Base-by-base conservation (phyloP, 345 rosid genomes). In the Salix brachista region DNA sequence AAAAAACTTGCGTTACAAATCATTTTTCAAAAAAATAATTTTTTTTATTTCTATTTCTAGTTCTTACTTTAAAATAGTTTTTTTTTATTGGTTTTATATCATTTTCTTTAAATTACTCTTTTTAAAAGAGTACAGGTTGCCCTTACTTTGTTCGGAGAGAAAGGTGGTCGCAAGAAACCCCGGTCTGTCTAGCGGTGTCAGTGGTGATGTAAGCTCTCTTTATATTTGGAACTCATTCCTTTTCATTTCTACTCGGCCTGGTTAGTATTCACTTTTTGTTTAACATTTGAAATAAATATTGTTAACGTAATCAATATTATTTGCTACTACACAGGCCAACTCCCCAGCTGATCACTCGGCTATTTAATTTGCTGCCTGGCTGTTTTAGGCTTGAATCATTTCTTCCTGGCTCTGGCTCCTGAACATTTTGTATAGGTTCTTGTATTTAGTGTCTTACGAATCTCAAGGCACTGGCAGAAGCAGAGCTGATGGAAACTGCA, bases 91-190 rank as follows among this genome's bases (percentile, higher is more conserved):
- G 2, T 28, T 28, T 28, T 28, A 28, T 28, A 28, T 28, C 30
- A 28, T 28, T 28, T 28, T 28, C 30, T 28, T 28, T 28, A 28
- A 28, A 26, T 26, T 26, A 26, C 28, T 26, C 28, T 26, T 26
- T 26, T 26, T 26, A 26, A 26, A 26, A 26, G 28, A 1, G 91
- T 88, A 44, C 90, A 90, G 80, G 87, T 83, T 2, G 90, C 88
- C 4, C 30, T 87, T 3, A 73, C 88, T 44, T 70, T 85, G 58
- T 85, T 88, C 0, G 91, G 83, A 0, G 79, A 84, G 61, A 80
- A 75, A 52, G 44, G 80, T 8, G 80, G 86, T 79, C 88, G 52
- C 21, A 74, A 54, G 71, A 86, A 82, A 68, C 58, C 56, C 42
- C 67, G 65, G 70, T 61, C 32, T 2, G 32, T 30, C 77, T 23